Evolutionary conservation across 345 rosid species (phyloP).

Genomic region (Gossypium herbaceum): DNA sequence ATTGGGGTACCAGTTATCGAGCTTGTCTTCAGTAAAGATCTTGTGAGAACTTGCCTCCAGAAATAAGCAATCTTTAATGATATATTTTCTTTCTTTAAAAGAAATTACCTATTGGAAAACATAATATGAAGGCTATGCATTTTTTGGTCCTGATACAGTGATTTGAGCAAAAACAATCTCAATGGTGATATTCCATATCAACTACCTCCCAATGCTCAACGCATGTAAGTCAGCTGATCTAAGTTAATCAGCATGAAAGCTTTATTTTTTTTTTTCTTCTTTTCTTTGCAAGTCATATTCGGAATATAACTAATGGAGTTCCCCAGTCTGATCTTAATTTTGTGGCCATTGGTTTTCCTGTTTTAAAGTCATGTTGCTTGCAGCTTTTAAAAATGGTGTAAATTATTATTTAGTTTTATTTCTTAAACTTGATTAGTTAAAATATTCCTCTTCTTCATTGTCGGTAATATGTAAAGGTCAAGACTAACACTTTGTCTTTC

Average conservation of each 20-base stretch:
- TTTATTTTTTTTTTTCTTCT: neutral
- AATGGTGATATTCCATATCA: conserved; percentile 80
- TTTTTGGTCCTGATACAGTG: conserved; percentile 64
- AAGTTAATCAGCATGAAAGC: neutral
- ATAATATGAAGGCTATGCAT: conserved; percentile 20
- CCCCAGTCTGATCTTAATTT: neutral
- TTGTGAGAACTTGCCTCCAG: conserved; percentile 49
- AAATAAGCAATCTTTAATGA: neutral
- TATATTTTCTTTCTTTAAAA: neutral
- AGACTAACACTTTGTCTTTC: neutral
- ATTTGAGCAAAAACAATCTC: conserved; percentile 87
- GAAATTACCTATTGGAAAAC: neutral
- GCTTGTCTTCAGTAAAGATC: conserved; percentile 73
- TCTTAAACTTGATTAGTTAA: neutral
- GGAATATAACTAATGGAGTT: neutral
- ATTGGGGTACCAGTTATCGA: conserved; percentile 77
- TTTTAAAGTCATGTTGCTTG: neutral
- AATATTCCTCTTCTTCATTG: neutral
- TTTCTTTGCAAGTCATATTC: neutral
- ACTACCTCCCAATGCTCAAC: conserved; percentile 66
- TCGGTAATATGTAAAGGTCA: neutral
- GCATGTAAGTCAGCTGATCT: conserved; percentile 48
- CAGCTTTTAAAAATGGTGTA: neutral
- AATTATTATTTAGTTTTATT: neutral
- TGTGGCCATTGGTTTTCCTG: neutral